Conservation (phyloP, 139 green algal species). For the Chloropicon primus region DNA sequence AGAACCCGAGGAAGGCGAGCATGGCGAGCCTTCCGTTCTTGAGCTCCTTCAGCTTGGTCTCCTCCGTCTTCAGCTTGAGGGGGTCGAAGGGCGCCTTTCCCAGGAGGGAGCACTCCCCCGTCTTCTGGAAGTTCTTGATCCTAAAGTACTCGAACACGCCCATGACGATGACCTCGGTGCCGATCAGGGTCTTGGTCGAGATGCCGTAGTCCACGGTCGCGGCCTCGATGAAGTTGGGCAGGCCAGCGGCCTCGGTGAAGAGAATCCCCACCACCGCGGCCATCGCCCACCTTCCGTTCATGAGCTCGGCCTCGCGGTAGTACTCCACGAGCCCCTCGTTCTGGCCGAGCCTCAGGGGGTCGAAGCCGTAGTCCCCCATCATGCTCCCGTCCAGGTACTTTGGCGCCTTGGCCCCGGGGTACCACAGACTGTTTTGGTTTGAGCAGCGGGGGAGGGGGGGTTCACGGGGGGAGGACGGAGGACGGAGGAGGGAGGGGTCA, state of each 20-base stretch:
- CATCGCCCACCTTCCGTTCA: constrained; percentile 21
- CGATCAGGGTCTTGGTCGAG: constrained; percentile 35
- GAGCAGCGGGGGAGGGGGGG: not conserved
- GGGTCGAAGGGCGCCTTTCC: not conserved
- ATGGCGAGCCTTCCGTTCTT: constrained; percentile 77
- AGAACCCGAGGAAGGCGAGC: constrained; percentile 19
- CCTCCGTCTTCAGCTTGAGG: not conserved
- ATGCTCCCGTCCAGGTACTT: constrained; percentile 1
- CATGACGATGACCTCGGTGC: constrained; percentile 52
- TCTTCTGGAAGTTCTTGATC: constrained; percentile 32
- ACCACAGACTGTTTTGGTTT: not conserved
- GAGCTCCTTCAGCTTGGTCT: constrained; percentile 57
- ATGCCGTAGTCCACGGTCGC: constrained; percentile 38
- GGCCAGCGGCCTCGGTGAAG: not conserved
- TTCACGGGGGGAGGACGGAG: not conserved
- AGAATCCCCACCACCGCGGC: not conserved
- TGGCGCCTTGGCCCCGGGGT: constrained; percentile 5
- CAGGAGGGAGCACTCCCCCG: not conserved
- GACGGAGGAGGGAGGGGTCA: not conserved
- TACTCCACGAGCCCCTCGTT: constrained; percentile 15
- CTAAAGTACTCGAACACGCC: constrained; percentile 47
- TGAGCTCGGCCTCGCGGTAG: constrained; percentile 21
- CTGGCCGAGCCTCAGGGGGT: not conserved
- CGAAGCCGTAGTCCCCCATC: not conserved
- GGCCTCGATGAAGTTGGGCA: constrained; percentile 20